Conservation (phyloP, 495 filamentous ascomycete genomes). For the Mytilinidion resinicola region DNA sequence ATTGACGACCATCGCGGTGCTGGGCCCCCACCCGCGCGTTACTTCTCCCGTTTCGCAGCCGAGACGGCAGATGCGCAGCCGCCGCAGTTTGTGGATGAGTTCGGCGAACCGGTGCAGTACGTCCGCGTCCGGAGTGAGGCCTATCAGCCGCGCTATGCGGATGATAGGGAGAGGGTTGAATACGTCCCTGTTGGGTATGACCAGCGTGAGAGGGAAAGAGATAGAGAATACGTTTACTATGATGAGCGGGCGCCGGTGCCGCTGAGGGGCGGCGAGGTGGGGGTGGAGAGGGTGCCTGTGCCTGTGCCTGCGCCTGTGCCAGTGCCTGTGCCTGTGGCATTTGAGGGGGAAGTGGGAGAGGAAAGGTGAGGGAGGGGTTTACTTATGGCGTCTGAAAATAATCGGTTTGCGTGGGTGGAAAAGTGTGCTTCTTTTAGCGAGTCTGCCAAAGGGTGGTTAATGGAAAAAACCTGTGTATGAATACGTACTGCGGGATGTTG, state of each 20-base stretch:
- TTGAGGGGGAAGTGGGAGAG: no score
- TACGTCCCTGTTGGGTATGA: conserved; percentile 14
- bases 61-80: conserved; percentile 11
- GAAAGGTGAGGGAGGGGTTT: no score
- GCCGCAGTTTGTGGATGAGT: conserved; percentile 19
- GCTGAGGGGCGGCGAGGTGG: conserved; percentile 8
- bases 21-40: conserved; percentile 6
- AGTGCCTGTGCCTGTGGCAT: no score
- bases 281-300: background rate
- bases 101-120: conserved; percentile 12
- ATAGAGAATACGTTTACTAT: conserved; percentile 19
- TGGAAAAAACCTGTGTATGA: no score
- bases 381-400: no score
- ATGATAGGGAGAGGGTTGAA: background rate
- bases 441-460: no score
- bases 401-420: no score
- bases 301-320: no score
- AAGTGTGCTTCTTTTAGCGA: no score
- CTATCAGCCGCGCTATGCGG: background rate
- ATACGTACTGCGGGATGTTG: no score
- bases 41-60: conserved; percentile 4
- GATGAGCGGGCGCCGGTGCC: conserved; percentile 11
- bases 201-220: background rate
- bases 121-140: conserved; percentile 11
- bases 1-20: conserved; percentile 13